phyloP scores from a whole-genome alignment of 257 asterid species.

The Nicotiana tabacum region DNA sequence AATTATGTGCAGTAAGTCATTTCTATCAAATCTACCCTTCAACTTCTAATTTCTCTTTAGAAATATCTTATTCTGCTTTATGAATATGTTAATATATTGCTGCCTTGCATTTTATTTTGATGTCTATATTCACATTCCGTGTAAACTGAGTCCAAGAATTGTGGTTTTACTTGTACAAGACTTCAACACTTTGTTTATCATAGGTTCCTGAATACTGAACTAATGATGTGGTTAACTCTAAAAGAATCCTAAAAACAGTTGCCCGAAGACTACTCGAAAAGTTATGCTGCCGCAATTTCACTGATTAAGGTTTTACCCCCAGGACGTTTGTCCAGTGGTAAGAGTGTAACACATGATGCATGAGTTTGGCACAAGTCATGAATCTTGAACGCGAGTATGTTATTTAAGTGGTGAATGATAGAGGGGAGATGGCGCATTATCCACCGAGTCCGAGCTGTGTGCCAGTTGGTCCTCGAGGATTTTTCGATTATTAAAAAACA shows the following conservation, averaged over 20 bases:
- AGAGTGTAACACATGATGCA: background rate
- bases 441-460: background rate
- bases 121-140: background rate
- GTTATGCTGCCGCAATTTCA: background rate
- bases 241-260: too few species aligned
- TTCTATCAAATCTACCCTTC: background rate
- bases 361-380: background rate
- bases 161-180: background rate
- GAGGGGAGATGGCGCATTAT: background rate
- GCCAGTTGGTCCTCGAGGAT: background rate
- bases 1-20: background rate
- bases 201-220: background rate
- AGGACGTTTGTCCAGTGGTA: background rate
- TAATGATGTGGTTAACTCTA: too few species aligned
- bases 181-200: background rate
- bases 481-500: too few species aligned
- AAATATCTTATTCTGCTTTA: background rate
- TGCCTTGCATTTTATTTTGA: background rate
- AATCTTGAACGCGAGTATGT: background rate
- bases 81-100: background rate
- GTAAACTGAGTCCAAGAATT: background rate
- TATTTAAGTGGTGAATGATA: background rate
- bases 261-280: too few species aligned
- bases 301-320: background rate
- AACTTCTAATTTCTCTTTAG: background rate